Evolutionary conservation across 129 eudicot genomes (phyloP), one percentile per base, ranked within the genome.

Genomic region (carrot (Daucus carota)): DNA sequence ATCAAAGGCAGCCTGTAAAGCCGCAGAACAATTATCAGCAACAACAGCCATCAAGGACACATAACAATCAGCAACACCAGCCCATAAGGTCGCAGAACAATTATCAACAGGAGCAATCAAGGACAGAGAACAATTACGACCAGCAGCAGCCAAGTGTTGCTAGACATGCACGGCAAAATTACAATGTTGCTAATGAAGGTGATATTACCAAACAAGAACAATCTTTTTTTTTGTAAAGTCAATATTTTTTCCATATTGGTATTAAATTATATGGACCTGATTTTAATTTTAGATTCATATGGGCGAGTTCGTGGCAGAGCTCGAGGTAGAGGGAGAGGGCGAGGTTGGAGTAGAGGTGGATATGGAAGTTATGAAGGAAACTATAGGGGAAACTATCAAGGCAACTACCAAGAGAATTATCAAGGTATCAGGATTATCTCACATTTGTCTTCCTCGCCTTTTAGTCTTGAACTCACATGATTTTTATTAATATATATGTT

Each of bases 271-370:
- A 29, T 29, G 0, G 22, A 63, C 20, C 70, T 31, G 70, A 29
- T 63, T 29, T 28, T 28, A 11, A 31, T 63, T 4, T 63, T 29
- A 63, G 70, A 63, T 63, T 14, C 70, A 63, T 63, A 89, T 87
- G 98, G 87, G 40, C 79, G 86, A 72, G 86, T 78, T 7, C 86
- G 90, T 76, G 93, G 89, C 68, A 85, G 89, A 77, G 93, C 88
- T 44, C 87, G 46, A 73, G 96, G 92, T 71, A 88, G 97, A 81
- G 96, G 96, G 52, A 87, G 98, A 79, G 96, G 96, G 7, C 87
- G 92, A 59, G 85, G 90, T 60, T 93, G 90, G 96, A 86, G 79
- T 86, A 84, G 98, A 87, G 96, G 93, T 84, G 94, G 89, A 32
- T 92, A 87, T 85, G 86, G 86, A 70, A 80, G 78, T 72, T 26